phyloP scores from a whole-genome alignment of 2,329 filamentous ascomycete genomes.

The Arthrobotrys iridis region DNA sequence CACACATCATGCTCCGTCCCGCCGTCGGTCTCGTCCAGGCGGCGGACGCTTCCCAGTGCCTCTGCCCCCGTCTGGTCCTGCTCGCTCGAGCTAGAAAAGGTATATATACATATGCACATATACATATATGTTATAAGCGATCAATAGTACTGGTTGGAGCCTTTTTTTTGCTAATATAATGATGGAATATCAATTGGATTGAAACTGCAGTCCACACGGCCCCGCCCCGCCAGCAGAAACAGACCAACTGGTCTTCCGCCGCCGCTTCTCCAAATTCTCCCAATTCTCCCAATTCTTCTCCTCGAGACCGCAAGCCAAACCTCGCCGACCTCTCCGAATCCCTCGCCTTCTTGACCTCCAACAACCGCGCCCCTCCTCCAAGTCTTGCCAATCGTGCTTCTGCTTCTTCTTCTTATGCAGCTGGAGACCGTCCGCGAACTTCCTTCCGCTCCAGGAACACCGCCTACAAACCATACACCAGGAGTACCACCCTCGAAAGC shows the following conservation, averaged over 20 bases:
- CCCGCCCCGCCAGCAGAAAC: constrained; percentile 6
- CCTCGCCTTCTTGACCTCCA: constrained; percentile 25
- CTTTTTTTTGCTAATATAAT: no score
- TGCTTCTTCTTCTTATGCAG: no score
- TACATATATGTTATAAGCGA: no score
- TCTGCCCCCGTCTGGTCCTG: constrained; percentile 35
- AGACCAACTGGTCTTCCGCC: constrained; percentile 22
- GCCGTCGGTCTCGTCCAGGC: constrained; percentile 27
- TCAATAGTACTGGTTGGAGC: no score
- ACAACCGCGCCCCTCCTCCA: neutral
- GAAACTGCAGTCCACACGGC: constrained; percentile 14
- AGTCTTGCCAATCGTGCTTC: no score
- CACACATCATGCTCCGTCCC: constrained; percentile 23
- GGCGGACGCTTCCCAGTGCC: constrained; percentile 24
- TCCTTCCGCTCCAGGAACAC: neutral
- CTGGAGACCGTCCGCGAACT: no score
- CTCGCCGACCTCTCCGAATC: constrained; percentile 27
- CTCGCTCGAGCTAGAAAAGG: constrained; percentile 19
- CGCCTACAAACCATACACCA: neutral
- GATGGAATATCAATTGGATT: no score
- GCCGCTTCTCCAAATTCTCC: constrained; percentile 22
- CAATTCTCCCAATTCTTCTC: constrained; percentile 29
- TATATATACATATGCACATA: no score
- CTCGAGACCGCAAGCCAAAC: no score
- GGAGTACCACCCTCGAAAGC: neutral